A percentile compares a stretch with the other conserved stretches of the same genome.
Evolutionary conservation across 768 basidiomycete genomes (phyloP).

Genomic region (Scleroderma citrinum): DNA sequence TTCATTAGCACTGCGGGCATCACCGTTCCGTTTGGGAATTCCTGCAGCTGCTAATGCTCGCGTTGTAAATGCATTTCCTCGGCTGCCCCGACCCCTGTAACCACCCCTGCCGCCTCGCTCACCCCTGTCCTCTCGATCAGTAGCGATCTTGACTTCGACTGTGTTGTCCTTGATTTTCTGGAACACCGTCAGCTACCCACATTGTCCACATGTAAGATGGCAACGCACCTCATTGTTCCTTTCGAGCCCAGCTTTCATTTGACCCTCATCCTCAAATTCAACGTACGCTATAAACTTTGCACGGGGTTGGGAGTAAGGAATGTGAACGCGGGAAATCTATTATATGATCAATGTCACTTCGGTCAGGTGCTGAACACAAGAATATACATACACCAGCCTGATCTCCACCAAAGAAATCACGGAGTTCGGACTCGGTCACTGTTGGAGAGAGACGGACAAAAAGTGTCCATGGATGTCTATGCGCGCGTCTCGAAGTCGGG

Average conservation of each 20-base stretch:
- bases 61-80: slow-evolving; percentile 49
- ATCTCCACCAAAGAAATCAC: slow-evolving; percentile 72
- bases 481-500: slow-evolving; percentile 57
- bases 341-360: slow-evolving; percentile 2
- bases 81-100: slow-evolving; percentile 46
- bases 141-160: slow-evolving; percentile 69
- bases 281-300: slow-evolving; percentile 73
- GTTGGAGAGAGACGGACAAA: slow-evolving; percentile 63
- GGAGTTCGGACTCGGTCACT: slow-evolving; percentile 58
- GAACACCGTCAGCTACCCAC: slow-evolving; percentile 5
- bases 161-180: slow-evolving; percentile 66
- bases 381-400: slow-evolving; percentile 53
- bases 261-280: slow-evolving; percentile 85
- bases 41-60: slow-evolving; percentile 68
- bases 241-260: slow-evolving; percentile 74
- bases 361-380: neutral
- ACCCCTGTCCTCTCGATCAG: slow-evolving; percentile 42
- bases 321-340: slow-evolving; percentile 64
- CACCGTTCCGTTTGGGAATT: slow-evolving; percentile 38
- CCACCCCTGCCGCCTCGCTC: slow-evolving; percentile 42
- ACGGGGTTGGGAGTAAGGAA: slow-evolving; percentile 49
- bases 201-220: neutral
- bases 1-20: slow-evolving; percentile 21
- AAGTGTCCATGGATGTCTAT: slow-evolving; percentile 78
- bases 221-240: slow-evolving; percentile 63